Percentiles rank a stretch among this genome's conserved stretches.
Evolutionary conservation across 352 stramenopile genomes (phyloP).

Genomic region (Phytophthora pini): DNA sequence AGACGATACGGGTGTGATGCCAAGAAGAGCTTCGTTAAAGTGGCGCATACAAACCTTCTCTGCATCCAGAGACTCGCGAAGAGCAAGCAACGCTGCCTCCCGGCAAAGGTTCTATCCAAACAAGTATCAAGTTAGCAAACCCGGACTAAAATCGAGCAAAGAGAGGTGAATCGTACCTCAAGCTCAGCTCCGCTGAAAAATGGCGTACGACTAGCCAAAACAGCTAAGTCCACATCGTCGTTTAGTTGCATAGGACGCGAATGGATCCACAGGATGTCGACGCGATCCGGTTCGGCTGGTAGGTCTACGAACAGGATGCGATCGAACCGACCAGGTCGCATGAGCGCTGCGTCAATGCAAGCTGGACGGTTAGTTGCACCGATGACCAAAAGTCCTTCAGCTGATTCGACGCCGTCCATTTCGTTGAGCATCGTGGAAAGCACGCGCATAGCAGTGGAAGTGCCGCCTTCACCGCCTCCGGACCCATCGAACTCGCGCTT

Average conservation of each 20-base stretch:
- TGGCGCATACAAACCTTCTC: slow-evolving; percentile 61
- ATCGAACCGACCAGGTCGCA: slow-evolving; percentile 96
- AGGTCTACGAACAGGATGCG: slow-evolving; percentile 96
- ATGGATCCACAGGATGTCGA: slow-evolving; percentile 84
- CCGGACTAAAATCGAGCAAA: not conserved
- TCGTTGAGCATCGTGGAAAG: slow-evolving; percentile 98
- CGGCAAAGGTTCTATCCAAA: slow-evolving; percentile 82
- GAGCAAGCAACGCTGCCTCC: slow-evolving; percentile 75
- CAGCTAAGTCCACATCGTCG: slow-evolving; percentile 65
- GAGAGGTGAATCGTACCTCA: slow-evolving; percentile 54
- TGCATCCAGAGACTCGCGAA: slow-evolving; percentile 75
- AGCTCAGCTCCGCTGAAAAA: slow-evolving; percentile 90
- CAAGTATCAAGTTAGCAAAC: slow-evolving; percentile 13
- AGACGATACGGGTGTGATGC: slow-evolving; percentile 65
- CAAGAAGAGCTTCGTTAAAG: slow-evolving; percentile 59
- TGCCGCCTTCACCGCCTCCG: slow-evolving; percentile 41
- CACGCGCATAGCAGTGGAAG: slow-evolving; percentile 87
- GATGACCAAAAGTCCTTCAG: slow-evolving; percentile 96
- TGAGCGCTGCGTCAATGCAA: slow-evolving; percentile 97
- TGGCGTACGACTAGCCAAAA: slow-evolving; percentile 56
- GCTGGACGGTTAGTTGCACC: slow-evolving; percentile 97
- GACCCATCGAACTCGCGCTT: slow-evolving; percentile 77
- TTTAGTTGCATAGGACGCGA: slow-evolving; percentile 66
- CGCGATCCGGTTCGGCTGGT: slow-evolving; percentile 61
- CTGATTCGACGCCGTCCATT: slow-evolving; percentile 97